A percentile compares a stretch with the other conserved stretches of the same genome.
These are phyloP conservation scores for Pezicula carpinea DNA, from an alignment of 2,329 filamentous ascomycete species.

Conservation along the genomic window DNA sequence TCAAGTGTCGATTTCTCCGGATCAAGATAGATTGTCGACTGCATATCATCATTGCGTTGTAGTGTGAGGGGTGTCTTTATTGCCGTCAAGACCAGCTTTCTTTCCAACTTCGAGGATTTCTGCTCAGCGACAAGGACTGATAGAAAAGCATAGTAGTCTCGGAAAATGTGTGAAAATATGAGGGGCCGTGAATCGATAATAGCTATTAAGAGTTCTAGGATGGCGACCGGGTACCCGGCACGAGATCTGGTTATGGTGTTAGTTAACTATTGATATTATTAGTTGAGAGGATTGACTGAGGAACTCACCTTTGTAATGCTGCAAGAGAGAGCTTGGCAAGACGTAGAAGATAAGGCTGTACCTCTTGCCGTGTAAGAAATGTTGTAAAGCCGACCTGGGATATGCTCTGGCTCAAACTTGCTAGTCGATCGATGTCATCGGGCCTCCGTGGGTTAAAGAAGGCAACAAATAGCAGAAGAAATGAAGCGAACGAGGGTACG, in stretches of 20 bases:
- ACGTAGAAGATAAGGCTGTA: constrained; percentile 17
- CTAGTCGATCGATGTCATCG: constrained; percentile 46
- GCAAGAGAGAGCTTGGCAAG: constrained; percentile 20
- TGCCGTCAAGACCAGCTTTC: constrained; percentile 15
- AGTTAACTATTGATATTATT: constrained; percentile 4
- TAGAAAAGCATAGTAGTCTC: constrained; percentile 25
- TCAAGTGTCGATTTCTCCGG: constrained; percentile 15
- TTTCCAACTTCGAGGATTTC: constrained; percentile 7
- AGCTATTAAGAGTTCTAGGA: constrained; percentile 21
- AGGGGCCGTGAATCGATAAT: constrained; percentile 16
- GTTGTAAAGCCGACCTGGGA: constrained; percentile 27
- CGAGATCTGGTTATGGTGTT: constrained; percentile 13
- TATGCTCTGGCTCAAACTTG: constrained; percentile 32
- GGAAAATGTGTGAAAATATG: constrained; percentile 20
- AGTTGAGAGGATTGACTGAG: not conserved
- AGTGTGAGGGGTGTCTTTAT: constrained; percentile 18
- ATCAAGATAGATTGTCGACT: not conserved
- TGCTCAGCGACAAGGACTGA: constrained; percentile 16
- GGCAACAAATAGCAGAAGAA: constrained; percentile 43
- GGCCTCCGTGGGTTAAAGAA: constrained; percentile 40
- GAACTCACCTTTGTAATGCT: constrained; percentile 22
- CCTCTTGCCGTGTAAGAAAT: constrained; percentile 25
- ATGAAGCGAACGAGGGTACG: constrained; percentile 34
- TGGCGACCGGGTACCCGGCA: constrained; percentile 8
- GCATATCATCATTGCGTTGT: constrained; percentile 11